Conservation (phyloP, 345 rosid genomes). For the Aquilaria sinensis region DNA sequence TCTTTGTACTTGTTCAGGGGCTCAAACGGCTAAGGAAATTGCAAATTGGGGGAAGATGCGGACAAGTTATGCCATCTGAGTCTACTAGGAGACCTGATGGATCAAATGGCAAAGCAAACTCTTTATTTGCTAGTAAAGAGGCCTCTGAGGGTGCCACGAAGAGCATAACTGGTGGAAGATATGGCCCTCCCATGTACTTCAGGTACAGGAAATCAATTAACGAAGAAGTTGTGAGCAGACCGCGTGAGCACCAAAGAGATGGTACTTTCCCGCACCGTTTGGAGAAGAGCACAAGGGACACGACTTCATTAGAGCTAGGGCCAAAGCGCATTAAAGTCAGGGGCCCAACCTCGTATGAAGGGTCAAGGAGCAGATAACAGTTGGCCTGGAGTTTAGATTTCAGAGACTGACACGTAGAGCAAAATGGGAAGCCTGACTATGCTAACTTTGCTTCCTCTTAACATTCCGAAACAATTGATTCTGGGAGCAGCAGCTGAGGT, state of each 20-base stretch:
- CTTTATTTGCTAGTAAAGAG: constrained; percentile 22
- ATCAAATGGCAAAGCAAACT: constrained; percentile 12
- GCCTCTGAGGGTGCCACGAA: constrained; percentile 19
- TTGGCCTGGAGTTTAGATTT: constrained; percentile 23
- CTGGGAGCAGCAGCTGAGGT: constrained; percentile 34
- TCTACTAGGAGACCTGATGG: constrained; percentile 23
- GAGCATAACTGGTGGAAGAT: constrained; percentile 32
- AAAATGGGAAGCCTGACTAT: constrained; percentile 30
- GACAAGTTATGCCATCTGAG: constrained; percentile 20
- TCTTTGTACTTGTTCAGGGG: constrained; percentile 28
- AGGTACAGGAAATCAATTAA: constrained; percentile 36
- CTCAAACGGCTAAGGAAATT: constrained; percentile 57
- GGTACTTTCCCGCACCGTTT: constrained; percentile 23
- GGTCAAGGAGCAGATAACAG: constrained; percentile 31
- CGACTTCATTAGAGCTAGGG: constrained; percentile 37
- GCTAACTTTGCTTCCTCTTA: constrained; percentile 42
- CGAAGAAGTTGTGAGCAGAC: constrained; percentile 29
- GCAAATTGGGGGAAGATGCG: constrained; percentile 33
- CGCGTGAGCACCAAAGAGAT: constrained; percentile 25
- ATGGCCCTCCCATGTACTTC: constrained; percentile 34
- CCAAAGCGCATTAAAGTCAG: constrained; percentile 65
- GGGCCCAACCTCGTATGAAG: constrained; percentile 43
- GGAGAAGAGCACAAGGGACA: constrained; percentile 32
- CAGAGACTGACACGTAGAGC: constrained; percentile 21
- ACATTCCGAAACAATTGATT: constrained; percentile 25